Evolutionary conservation across 768 basidiomycete genomes (phyloP), one percentile per base, ranked within the genome.

Genomic region (Lentinula edodes): DNA sequence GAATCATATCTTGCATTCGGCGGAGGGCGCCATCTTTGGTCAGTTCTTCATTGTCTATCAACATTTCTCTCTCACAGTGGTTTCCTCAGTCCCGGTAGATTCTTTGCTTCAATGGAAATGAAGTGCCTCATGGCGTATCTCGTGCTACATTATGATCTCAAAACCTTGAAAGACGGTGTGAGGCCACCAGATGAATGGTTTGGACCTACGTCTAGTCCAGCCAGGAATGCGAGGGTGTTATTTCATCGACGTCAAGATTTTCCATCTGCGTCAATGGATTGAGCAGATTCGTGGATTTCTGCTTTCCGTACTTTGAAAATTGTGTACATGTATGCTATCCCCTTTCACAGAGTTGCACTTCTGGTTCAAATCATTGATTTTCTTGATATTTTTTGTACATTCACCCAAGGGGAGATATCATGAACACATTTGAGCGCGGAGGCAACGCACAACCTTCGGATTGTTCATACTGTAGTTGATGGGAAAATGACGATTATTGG

Each of bases 61-160:
- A 13, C 28, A 1, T 5, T 41, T 58, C 2, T 23, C 35, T 39
- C 38, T 6, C 51, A 20, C n/a, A n/a, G n/a, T n/a, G n/a, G 5
- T 12, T n/a, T 41, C 38, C 2, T 15, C 60, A 79, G 77, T 61
- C 78, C 78, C 3, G 78, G 79, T 4, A 72, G 79, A 9, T 78
- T 77, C 65, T 79, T 80, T 61, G 76, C 69, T 32, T 75, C 75
- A 4, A 71, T 72, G 28, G 66, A 71, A 67, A 67, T 79, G 67
- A 79, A 79, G 35, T 68, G 72, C 1, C 72, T 76, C 65, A 68
- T 78, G 67, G 79, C 79, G 34, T 69, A 76, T 61, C 63, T 80
- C 62, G 68, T 79, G 12, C 57, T 75, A 58, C 70, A 72, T 61
- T 79, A 78, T 66, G 78, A 79, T 61, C 67, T 79, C 39, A 70